phyloP scores from a whole-genome alignment of 2,329 filamentous ascomycete genomes.

The Falciphora oryzae region DNA sequence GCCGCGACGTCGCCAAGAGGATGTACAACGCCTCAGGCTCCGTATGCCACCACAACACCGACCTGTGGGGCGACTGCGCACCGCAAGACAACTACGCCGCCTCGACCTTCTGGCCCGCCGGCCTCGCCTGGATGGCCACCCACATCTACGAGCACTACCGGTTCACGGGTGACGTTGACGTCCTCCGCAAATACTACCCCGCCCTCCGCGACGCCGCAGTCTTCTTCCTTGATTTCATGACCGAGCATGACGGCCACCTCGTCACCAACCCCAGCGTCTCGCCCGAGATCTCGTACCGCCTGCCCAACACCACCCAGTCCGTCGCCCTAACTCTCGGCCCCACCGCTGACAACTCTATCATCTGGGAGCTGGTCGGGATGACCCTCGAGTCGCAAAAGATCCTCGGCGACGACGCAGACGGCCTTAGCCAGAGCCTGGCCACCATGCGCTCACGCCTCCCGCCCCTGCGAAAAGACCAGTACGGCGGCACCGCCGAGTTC shows the following conservation, averaged over 20 bases:
- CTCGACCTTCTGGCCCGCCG: conserved; percentile 32
- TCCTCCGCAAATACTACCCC: conserved; percentile 23
- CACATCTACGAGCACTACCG: conserved; percentile 34
- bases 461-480: conserved; percentile 7
- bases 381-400: conserved; percentile 2
- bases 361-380: conserved; percentile 9
- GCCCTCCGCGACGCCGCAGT: conserved; percentile 22
- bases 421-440: not conserved
- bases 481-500: conserved; percentile 12
- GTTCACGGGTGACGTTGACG: conserved; percentile 26
- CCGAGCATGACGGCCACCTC: conserved; percentile 21
- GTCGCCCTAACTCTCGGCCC: conserved; percentile 3
- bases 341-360: conserved; percentile 12
- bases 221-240: conserved; percentile 27
- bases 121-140: conserved; percentile 33
- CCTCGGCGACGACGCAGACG: conserved; percentile 4
- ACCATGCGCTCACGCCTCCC: conserved; percentile 6
- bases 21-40: conserved; percentile 18
- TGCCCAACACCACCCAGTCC: conserved; percentile 13
- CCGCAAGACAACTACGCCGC: conserved; percentile 18
- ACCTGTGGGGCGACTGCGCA: conserved; percentile 18
- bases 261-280: conserved; percentile 23
- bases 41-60: conserved; percentile 18
- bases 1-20: conserved; percentile 13
- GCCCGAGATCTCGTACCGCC: conserved; percentile 21